Evolutionary conservation across 331 rosid genomes (phyloP), one percentile per base, ranked within the genome.

Genomic region (Quercus tomentella): DNA sequence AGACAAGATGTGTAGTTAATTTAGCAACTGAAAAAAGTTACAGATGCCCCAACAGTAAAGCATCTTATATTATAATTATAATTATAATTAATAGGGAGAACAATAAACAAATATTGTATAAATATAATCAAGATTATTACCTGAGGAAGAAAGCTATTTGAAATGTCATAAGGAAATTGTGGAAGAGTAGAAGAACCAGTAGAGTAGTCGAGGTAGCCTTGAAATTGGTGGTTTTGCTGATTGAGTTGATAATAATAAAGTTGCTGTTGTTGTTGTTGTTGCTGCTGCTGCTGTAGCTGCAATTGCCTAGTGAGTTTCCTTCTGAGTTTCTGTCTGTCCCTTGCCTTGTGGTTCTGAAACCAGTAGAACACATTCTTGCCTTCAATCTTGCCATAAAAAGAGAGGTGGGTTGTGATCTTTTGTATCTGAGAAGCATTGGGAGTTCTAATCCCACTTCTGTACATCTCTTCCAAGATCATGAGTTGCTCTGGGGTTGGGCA

Each of bases 331-430:
- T 91, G 97, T 43, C 99, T 88, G 73, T 95, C 99, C 78, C 99
- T 91, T 31, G 98, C 99, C 86, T 95, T 95, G 77, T 95, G 99
- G 76, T 95, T 95, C 76, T 95, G 99, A 84, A 95, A 95, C 99
- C 99, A 95, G 82, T 95, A 95, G 81, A 93, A 95, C 15, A 95
- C 99, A 86, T 95, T 95, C 69, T 95, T 95, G 2, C 99, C 97
- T 73, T 92, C 96, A 26, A 95, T 95, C 80, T 89, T 93, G 1
- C 99, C 99, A 82, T 95, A 95, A 73, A 90, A 80, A 63, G 96
- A 92, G 85, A 95, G 98, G 70, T 93, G 97, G 28, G 91, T 74
- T 20, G 98, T 91, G 74, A 95, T 93, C 66, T 93, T 97, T 74
- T 95, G 97, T 70, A 95, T 95, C 82, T 95, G 99, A 22, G 91